Percentiles rank a stretch among this genome's conserved stretches.
phyloP scores from a whole-genome alignment of 2,329 filamentous ascomycete species.

The Colletotrichum tanaceti region DNA sequence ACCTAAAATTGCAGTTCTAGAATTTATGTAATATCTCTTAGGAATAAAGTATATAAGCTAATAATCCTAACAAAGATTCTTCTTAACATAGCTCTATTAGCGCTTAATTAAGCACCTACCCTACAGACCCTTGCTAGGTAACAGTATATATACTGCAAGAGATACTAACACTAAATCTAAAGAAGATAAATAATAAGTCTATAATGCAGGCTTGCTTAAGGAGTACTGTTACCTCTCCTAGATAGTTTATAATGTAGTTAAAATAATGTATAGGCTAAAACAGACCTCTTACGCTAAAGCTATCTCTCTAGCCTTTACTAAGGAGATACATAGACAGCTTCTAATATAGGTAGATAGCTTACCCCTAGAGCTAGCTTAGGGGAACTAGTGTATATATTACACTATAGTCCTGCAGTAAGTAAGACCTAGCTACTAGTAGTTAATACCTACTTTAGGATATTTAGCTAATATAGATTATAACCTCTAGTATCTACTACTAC shows the following conservation, averaged over 20 bases:
- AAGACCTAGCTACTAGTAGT: too few relatives aligned
- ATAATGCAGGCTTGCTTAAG: background rate
- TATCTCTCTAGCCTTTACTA: constrained; percentile 45
- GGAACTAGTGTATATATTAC: constrained; percentile 47
- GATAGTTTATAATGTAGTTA: constrained; percentile 50
- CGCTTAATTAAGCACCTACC: background rate
- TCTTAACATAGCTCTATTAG: background rate
- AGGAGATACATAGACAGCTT: constrained; percentile 53
- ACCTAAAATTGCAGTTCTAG: background rate
- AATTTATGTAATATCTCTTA: too few relatives aligned
- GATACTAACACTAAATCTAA: background rate
- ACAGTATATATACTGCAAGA: background rate
- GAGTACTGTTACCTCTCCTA: constrained; percentile 50
- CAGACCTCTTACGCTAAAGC: constrained; percentile 20
- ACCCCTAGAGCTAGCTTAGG: constrained; percentile 45
- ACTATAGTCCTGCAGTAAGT: constrained; percentile 52
- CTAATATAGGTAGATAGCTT: constrained; percentile 53
- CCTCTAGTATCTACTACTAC: constrained; percentile 53
- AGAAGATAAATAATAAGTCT: background rate
- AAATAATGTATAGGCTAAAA: constrained; percentile 42
- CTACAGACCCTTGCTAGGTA: background rate
- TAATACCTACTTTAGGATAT: background rate
- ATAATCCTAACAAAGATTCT: background rate
- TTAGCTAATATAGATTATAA: background rate
- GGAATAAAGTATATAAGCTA: background rate